A percentile compares a stretch with the other conserved stretches of the same genome.
These are phyloP conservation scores for Ceratocystis eucalypticola DNA, from an alignment of 2,329 filamentous ascomycete genomes.

Conservation along the genomic window DNA sequence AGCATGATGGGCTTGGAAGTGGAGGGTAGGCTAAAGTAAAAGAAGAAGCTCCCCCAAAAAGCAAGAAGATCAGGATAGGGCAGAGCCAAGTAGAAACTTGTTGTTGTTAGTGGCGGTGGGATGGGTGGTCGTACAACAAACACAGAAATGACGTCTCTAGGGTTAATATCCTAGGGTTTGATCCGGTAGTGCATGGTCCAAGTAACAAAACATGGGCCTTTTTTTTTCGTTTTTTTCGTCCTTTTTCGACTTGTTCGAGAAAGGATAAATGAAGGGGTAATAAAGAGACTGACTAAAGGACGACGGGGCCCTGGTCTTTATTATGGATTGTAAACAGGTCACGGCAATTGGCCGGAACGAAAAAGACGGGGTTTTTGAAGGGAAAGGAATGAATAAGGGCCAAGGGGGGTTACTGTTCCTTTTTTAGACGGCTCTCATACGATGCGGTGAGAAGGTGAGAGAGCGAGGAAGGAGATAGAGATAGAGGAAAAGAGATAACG, in stretches of 20 bases:
- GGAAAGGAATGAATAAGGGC: neutral
- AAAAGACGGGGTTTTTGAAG: neutral
- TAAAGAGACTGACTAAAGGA: neutral
- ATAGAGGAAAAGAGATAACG: neutral
- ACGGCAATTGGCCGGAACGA: slow-evolving; percentile 16
- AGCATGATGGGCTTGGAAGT: slow-evolving; percentile 10
- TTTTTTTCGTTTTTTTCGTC: neutral
- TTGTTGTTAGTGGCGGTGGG: neutral
- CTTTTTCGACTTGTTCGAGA: neutral
- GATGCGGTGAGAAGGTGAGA: neutral
- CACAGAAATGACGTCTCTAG: neutral
- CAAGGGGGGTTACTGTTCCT: neutral
- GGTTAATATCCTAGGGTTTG: neutral
- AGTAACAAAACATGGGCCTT: neutral
- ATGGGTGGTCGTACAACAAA: neutral
- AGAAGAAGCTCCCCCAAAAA: neutral
- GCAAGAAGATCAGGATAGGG: neutral
- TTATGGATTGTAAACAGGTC: neutral
- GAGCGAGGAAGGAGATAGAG: neutral
- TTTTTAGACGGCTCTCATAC: neutral
- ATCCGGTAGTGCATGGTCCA: neutral
- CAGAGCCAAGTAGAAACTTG: neutral
- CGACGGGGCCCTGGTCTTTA: neutral
- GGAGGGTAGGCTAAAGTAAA: neutral
- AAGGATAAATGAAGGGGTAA: neutral